Evolutionary conservation across 768 basidiomycete genomes (phyloP).

Genomic region (Melanogaster broomeanus): DNA sequence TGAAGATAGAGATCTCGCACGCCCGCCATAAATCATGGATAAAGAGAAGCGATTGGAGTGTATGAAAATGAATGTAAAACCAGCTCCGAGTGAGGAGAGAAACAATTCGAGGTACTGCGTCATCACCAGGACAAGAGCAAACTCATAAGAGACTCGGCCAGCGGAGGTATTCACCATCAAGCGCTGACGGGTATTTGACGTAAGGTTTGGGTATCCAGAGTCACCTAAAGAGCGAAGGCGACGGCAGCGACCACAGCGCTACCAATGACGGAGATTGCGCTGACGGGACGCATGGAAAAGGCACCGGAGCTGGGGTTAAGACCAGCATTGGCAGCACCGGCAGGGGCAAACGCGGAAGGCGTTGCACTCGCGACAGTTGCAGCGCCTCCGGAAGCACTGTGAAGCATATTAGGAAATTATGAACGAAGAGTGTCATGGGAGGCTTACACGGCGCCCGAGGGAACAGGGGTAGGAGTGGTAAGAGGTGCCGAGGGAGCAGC

Average conservation of each 20-base stretch:
- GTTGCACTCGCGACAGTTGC: not conserved
- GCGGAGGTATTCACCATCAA: slow-evolving; percentile 37
- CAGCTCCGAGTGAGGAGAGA: slow-evolving; percentile 12
- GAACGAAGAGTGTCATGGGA: not conserved
- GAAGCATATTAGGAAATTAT: slow-evolving; percentile 7
- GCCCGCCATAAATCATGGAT: slow-evolving; percentile 14
- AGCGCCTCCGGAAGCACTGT: not conserved
- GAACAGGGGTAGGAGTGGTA: slow-evolving; percentile 16
- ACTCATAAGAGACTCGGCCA: slow-evolving; percentile 31
- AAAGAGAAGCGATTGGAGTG: slow-evolving; percentile 4
- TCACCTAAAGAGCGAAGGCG: slow-evolving; percentile 24
- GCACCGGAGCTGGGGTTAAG: slow-evolving; percentile 22
- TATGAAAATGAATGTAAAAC: slow-evolving; percentile 3
- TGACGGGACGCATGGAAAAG: slow-evolving; percentile 24
- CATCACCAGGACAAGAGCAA: slow-evolving; percentile 26
- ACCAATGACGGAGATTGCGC: slow-evolving; percentile 21
- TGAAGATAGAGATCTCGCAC: slow-evolving; percentile 1
- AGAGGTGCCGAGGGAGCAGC: slow-evolving; percentile 9
- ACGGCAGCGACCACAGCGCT: slow-evolving; percentile 19
- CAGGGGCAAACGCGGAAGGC: slow-evolving; percentile 20
- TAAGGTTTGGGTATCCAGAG: slow-evolving; percentile 7
- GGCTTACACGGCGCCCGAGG: slow-evolving; percentile 1
- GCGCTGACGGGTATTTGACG: slow-evolving; percentile 40
- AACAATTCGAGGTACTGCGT: not conserved
- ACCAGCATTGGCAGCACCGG: slow-evolving; percentile 39